Base-by-base conservation (phyloP, 305 asterid genomes). In the Solanum hybrid region DNA sequence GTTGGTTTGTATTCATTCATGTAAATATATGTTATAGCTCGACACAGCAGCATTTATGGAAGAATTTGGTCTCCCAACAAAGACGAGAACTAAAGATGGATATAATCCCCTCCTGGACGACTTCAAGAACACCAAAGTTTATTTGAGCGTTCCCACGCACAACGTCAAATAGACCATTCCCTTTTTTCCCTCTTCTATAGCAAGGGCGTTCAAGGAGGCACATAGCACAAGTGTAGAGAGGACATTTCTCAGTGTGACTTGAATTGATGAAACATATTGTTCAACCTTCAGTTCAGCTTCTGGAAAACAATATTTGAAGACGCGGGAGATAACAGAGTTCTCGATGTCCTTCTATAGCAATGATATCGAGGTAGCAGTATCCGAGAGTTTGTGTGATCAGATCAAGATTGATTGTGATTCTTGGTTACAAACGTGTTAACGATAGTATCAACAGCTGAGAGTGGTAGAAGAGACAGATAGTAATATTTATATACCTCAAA, bases 71-170 rank as follows among this genome's bases (percentile, higher is more conserved):
- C 95, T 98, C 92, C 99, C 99, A 71, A 76, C 97, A 22, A 97
- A 94, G 96, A 98, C 99, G 26, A 96, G 96, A 93, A 98, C 99
- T 80, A 95, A 90, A 92, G 99, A 97, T 78, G 99, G 99, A 90
- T 97, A 96, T 94, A 98, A 98, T 87, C 99, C 99, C n/a, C 94
- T 98, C 94, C 89, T 98, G 90, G 99, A 98, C 89, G 99, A 98
- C 92, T 98, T 98, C 96, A 97, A 94, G 95, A 97, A 97, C 93
- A 97, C 99, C 71, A 96, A 97, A 92, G 90, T 98, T 89, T 98
- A 96, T 90, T 94, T 97, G 80, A 98, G 99, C 81, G 99, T 98
- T 90, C 99, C 99, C 1, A 98, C 99, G 28, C 98, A 98, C 64
- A 98, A 98, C 88, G 93, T 67, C 93, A 95, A 95, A 91, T 97